A percentile compares a stretch with the other conserved stretches of the same genome.
phyloP scores from a whole-genome alignment of 1,284 basidiomycete species.

The Ustilago nuda region DNA sequence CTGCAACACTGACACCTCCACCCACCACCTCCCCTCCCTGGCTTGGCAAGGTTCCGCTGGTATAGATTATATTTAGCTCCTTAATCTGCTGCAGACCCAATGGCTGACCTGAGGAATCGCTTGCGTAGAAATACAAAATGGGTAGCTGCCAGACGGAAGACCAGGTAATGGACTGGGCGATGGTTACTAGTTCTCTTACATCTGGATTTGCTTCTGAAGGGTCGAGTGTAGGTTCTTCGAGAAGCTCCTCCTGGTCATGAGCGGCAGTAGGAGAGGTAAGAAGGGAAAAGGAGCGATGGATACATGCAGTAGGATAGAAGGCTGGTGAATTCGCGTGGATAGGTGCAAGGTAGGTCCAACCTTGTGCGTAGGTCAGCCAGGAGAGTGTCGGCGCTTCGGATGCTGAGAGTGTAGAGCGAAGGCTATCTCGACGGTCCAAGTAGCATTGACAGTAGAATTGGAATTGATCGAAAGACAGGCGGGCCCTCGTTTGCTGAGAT shows the following conservation, averaged over 20 bases:
- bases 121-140: conserved; percentile 30
- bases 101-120: conserved; percentile 1
- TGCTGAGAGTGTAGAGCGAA: background rate
- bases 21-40: background rate
- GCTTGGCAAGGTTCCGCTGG: background rate
- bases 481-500: background rate
- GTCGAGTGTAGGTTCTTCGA: background rate
- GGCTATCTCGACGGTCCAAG: conserved; percentile 7
- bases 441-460: conserved; percentile 4
- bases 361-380: conserved; percentile 23
- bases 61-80: background rate
- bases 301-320: conserved; percentile 11
- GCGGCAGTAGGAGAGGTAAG: background rate
- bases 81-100: conserved; percentile 11
- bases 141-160: conserved; percentile 28
- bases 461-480: conserved; percentile 12
- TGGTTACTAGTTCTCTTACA: background rate
- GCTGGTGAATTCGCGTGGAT: background rate
- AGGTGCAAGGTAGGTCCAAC: conserved; percentile 14
- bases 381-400: conserved; percentile 1
- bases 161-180: conserved; percentile 26
- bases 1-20: conserved; percentile 21
- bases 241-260: background rate
- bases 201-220: background rate
- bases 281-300: conserved; percentile 14